Evolutionary conservation across 1,284 basidiomycete genomes (phyloP).

Genomic region (Irpex sp.): DNA sequence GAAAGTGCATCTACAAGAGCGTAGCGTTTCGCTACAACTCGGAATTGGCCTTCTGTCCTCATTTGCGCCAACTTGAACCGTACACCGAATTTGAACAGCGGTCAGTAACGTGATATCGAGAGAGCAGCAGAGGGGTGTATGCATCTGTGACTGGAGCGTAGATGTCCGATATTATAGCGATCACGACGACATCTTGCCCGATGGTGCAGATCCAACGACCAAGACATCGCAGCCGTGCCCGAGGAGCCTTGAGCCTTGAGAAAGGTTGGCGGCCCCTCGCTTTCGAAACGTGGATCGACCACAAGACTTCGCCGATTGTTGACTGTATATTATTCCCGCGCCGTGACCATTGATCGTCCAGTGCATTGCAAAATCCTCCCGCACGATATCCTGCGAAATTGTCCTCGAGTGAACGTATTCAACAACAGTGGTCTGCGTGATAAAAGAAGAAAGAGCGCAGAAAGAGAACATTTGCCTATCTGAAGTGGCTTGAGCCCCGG

Average conservation of each 20-base stretch:
- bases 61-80: not conserved
- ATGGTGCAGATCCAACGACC: slow-evolving; percentile 1
- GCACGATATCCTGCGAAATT: not conserved
- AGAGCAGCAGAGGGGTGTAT: not conserved
- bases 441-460: not conserved
- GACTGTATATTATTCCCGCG: not conserved
- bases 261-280: not conserved
- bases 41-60: not conserved
- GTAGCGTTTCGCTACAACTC: not conserved
- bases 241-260: not conserved
- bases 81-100: not conserved
- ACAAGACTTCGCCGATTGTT: not conserved
- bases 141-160: not conserved
- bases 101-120: too few relatives aligned
- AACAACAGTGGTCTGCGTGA: not conserved
- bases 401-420: not conserved
- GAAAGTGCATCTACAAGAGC: not conserved
- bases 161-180: not conserved
- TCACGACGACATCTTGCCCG: not conserved
- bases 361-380: not conserved
- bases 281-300: not conserved
- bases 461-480: slow-evolving; percentile 20
- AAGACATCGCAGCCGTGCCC: not conserved
- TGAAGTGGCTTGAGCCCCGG: slow-evolving; percentile 21
- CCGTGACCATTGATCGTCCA: not conserved